A percentile compares a stretch with the other conserved stretches of the same genome.
Evolutionary conservation across 1,284 basidiomycete species (phyloP).

Genomic region (Wallemia hederae): DNA sequence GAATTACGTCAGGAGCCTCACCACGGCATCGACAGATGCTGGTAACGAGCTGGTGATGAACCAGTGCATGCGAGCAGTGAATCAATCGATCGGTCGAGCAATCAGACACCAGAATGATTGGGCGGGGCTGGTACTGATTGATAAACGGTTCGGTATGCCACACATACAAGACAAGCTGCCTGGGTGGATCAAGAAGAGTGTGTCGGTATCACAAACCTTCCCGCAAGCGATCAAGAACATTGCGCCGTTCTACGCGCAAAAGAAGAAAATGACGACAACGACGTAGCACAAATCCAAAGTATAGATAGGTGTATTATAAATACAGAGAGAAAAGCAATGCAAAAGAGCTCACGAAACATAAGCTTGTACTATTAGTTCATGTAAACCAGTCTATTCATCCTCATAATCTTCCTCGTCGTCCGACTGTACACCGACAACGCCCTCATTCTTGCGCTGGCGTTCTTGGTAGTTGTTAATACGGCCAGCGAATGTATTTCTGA

Average conservation of each 20-base stretch:
- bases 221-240: conserved; percentile 40
- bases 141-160: conserved; percentile 37
- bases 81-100: conserved; percentile 33
- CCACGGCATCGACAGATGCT: conserved; percentile 1
- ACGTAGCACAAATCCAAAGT: too few relatives aligned
- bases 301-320: neutral
- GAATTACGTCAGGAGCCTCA: conserved; percentile 39
- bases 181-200: conserved; percentile 47
- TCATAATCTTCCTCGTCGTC: conserved; percentile 32
- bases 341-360: too few relatives aligned
- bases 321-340: neutral
- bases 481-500: conserved; percentile 49
- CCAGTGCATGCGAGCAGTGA: too few relatives aligned
- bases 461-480: conserved; percentile 18
- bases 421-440: conserved; percentile 33
- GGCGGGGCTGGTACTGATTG: conserved; percentile 35
- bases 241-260: conserved; percentile 8
- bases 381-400: conserved; percentile 14
- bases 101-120: conserved; percentile 66
- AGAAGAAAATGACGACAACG: neutral
- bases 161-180: conserved; percentile 49
- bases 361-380: neutral
- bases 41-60: neutral
- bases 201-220: conserved; percentile 35
- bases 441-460: conserved; percentile 29